Conservation (phyloP, 192 early-diverging fungal genomes). For the Podila verticillata region DNA sequence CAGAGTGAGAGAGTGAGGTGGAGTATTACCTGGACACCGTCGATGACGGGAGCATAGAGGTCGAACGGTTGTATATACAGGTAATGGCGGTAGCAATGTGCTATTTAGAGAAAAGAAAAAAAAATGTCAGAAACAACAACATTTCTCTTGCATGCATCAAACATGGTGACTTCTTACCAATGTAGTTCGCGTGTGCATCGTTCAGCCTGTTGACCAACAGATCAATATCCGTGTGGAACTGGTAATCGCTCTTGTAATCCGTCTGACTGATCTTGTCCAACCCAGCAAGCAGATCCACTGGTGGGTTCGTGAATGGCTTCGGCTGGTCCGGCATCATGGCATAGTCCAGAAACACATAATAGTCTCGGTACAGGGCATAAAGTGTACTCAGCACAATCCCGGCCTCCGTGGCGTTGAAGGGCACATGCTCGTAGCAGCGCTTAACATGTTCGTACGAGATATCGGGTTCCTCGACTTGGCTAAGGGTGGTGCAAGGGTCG, state of each 20-base stretch:
- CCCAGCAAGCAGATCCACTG: conserved; percentile 19
- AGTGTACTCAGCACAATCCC: conserved; percentile 25
- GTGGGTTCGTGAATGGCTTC: conserved; percentile 36
- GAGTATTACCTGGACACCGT: conserved; percentile 26
- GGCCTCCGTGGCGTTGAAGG: conserved; percentile 28
- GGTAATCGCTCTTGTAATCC: conserved; percentile 17
- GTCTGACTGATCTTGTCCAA: conserved; percentile 18
- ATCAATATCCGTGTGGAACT: conserved; percentile 29
- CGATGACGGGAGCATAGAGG: conserved; percentile 35
- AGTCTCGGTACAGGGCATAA: conserved; percentile 26
- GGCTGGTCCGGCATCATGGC: conserved; percentile 17
- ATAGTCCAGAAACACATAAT: conserved; percentile 42
- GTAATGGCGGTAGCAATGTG: conserved; percentile 32
- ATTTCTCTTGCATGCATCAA: too few species aligned
- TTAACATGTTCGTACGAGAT: conserved; percentile 17
- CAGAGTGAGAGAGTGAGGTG: too few species aligned
- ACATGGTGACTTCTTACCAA: too few species aligned
- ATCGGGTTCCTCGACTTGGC: conserved; percentile 8
- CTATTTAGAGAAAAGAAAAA: conserved; percentile 1
- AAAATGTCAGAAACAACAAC: background rate
- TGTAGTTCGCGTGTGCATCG: conserved; percentile 46
- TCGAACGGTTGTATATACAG: conserved; percentile 36
- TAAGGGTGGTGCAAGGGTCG: conserved; percentile 24
- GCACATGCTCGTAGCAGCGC: conserved; percentile 23
- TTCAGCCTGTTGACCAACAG: conserved; percentile 24